Conservation (phyloP, 1,284 basidiomycete species). For the Schizophyllum commune region DNA sequence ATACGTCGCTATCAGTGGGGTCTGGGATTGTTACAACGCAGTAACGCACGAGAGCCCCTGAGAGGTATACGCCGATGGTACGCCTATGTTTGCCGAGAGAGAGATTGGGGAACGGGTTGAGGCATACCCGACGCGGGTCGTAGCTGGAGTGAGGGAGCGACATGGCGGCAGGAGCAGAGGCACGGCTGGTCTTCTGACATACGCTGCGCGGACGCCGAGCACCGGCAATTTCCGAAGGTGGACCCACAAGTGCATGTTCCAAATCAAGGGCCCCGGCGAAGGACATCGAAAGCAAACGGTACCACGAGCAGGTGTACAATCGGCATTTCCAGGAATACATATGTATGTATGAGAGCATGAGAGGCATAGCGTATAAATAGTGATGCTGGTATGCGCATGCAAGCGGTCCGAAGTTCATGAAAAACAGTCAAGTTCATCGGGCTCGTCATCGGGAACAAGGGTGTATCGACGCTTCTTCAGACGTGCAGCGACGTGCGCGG, state of each 20-base stretch:
- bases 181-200: neutral
- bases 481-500: neutral
- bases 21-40: conserved; percentile 3
- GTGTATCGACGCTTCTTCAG: neutral
- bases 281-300: too few relatives aligned
- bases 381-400: neutral
- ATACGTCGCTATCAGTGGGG: conserved; percentile 3
- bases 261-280: too few relatives aligned
- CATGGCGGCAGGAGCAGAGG: conserved; percentile 28
- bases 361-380: neutral
- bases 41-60: conserved; percentile 79
- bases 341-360: neutral
- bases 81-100: conserved; percentile 64
- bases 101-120: conserved; percentile 65
- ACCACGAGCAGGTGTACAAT: too few relatives aligned
- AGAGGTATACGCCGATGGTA: conserved; percentile 83
- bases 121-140: conserved; percentile 81
- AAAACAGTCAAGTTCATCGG: neutral
- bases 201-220: neutral
- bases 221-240: neutral
- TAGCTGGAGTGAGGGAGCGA: conserved; percentile 71
- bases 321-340: too few relatives aligned
- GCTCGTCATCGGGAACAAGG: neutral
- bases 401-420: neutral
- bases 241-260: neutral